Conservation (phyloP, 306 rosid species). For the Glycine soja region DNA sequence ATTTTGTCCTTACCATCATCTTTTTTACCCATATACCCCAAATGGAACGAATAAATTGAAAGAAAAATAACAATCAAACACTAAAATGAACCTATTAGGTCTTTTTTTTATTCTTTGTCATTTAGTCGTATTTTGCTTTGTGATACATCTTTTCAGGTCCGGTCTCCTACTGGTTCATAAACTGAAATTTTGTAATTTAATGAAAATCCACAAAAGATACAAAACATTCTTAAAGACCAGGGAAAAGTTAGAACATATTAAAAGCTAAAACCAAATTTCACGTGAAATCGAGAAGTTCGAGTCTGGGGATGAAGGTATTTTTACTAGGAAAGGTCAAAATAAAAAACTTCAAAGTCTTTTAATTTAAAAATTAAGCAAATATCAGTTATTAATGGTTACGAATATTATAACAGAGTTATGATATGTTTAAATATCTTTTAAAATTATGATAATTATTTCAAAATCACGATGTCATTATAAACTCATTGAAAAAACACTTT, state of each 20-base stretch:
- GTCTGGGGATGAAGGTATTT: not conserved
- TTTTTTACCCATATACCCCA: conserved; percentile 21
- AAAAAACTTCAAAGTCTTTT: not conserved
- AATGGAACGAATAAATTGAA: too few relatives aligned
- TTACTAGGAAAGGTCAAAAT: not conserved
- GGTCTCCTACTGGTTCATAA: not conserved
- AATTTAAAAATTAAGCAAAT: not conserved
- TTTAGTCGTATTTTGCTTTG: not conserved
- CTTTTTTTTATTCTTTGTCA: not conserved
- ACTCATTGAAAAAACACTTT: too few relatives aligned
- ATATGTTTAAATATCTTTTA: too few relatives aligned
- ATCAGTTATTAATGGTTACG: too few relatives aligned
- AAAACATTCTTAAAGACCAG: not conserved
- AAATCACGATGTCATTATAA: too few relatives aligned
- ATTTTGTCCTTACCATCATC: conserved; percentile 38
- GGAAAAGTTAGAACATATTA: too few relatives aligned
- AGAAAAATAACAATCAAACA: not conserved
- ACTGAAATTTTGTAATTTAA: not conserved
- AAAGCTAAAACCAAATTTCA: not conserved
- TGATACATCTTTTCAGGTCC: not conserved
- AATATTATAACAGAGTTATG: too few relatives aligned
- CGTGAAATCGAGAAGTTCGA: not conserved
- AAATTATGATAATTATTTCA: too few relatives aligned
- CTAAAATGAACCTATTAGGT: not conserved
- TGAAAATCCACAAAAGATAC: not conserved